Base-by-base conservation (phyloP, 2,329 filamentous ascomycete species). In the Claviceps sp. region DNA sequence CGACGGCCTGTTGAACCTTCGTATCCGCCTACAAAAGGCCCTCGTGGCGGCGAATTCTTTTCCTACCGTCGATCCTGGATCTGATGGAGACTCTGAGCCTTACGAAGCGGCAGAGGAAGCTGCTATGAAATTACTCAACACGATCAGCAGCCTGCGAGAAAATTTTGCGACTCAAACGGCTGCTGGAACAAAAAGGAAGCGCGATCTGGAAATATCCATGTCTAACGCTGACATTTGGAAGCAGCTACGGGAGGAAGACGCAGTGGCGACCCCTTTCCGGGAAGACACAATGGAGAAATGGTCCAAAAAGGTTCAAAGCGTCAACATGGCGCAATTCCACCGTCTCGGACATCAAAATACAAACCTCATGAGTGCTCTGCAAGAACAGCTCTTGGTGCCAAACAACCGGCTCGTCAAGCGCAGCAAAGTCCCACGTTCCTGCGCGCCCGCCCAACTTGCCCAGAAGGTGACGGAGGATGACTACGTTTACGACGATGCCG, bases 1-100 rank as follows among this genome's bases (percentile, higher is more conserved):
- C 62, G 91, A 97, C 59, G 81, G 87, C 0, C 78, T 97, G 1
- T 77, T 98, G 36, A 95, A 95, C 68, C 79, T 89, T 14, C 83
- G 93, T 20, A 96, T 98, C 62, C 87, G 91, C 55, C 71, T 98
- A 18, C 94, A 98, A 66, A 97, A 96, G 67, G 89, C 87, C 1
- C 70, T 98, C 14, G 78, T 93, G 16, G 84, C 87, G 0, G 79
- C 84, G 26, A 96, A 96, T 66, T 85, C 89, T 1, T 73, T 94
- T 42, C 67, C 76, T 16, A 63, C 71, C 1, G 58, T 76, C 1
- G 69, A 74, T 1, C 66, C 66, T 14, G 67, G 63, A 24, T 59
- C 62, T 5, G 63, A 65, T 2, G 62, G 71, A 42, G 67, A 68
- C 37, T 64, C 68, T 14, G 70, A 77, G 64, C 82, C 68, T 61